Conservation (phyloP, 2,329 filamentous ascomycete species). For the Microthyrium microscopicum region DNA sequence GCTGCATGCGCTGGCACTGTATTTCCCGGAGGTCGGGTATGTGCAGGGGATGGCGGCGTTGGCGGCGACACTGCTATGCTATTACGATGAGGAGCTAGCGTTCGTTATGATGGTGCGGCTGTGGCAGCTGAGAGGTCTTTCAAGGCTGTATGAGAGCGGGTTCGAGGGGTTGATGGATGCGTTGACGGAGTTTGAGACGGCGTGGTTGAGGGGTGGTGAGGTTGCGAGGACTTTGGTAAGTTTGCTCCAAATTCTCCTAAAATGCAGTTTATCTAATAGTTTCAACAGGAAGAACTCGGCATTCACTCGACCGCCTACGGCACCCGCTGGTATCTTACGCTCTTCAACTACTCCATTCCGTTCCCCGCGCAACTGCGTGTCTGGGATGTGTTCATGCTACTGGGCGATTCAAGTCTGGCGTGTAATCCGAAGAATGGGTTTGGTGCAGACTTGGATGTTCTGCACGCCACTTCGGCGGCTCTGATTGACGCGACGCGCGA, state of each 20-base stretch:
- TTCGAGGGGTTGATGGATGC: slow-evolving; percentile 80
- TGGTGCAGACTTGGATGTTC: slow-evolving; percentile 58
- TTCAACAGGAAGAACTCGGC: slow-evolving; percentile 47
- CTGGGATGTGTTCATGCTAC: slow-evolving; percentile 94
- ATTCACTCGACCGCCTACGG: slow-evolving; percentile 89
- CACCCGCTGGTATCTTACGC: slow-evolving; percentile 89
- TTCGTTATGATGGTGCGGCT: slow-evolving; percentile 95
- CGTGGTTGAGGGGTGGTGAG: slow-evolving; percentile 65
- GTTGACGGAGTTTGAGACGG: slow-evolving; percentile 64
- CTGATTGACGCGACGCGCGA: slow-evolving; percentile 81
- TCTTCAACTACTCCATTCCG: slow-evolving; percentile 94
- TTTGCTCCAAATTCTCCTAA: slow-evolving; percentile 5
- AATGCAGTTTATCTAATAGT: neutral
- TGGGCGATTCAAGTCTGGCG: slow-evolving; percentile 52
- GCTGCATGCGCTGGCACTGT: slow-evolving; percentile 77
- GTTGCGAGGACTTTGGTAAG: slow-evolving; percentile 65
- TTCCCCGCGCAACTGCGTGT: slow-evolving; percentile 88
- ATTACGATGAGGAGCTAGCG: slow-evolving; percentile 86
- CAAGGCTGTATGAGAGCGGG: slow-evolving; percentile 65
- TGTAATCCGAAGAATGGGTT: slow-evolving; percentile 22
- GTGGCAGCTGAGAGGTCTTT: slow-evolving; percentile 77
- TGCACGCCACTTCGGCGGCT: slow-evolving; percentile 80
- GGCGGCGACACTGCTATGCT: slow-evolving; percentile 82
- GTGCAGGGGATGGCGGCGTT: slow-evolving; percentile 96
- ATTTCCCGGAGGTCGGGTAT: slow-evolving; percentile 82